These are phyloP conservation scores for Cutaneotrichosporon cavernicola DNA, from an alignment of 1,284 basidiomycete genomes.

Conservation along the genomic window DNA sequence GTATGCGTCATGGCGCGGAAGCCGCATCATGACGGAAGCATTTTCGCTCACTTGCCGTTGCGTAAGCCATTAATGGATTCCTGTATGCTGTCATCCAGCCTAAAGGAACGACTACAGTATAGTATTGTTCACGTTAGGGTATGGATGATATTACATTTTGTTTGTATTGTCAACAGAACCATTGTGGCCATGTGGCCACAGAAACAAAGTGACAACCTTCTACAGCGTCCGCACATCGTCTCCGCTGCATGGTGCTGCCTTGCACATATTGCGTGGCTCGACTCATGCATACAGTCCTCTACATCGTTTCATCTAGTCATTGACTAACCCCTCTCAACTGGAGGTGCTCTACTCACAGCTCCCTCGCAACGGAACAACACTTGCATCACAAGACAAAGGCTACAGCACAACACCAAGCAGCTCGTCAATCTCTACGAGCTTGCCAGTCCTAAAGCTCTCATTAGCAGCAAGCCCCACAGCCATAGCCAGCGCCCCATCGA, in stretches of 20 bases:
- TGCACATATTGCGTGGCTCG: too few relatives aligned
- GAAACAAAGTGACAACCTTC: too few relatives aligned
- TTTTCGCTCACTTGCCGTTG: not conserved
- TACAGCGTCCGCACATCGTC: too few relatives aligned
- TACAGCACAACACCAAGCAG: conserved; percentile 40
- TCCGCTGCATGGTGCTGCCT: too few relatives aligned
- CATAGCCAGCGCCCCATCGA: conserved; percentile 59
- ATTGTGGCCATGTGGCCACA: too few relatives aligned
- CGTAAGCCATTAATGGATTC: not conserved
- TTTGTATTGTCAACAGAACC: too few relatives aligned
- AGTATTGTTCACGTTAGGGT: too few relatives aligned
- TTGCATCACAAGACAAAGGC: not conserved
- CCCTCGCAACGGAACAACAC: not conserved
- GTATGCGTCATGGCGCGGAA: not conserved
- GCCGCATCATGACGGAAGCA: not conserved
- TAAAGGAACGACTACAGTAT: too few relatives aligned
- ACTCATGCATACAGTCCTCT: too few relatives aligned
- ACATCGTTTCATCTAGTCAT: too few relatives aligned
- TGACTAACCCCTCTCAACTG: not conserved
- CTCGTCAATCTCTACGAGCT: conserved; percentile 54
- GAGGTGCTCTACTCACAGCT: not conserved
- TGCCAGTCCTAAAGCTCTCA: conserved; percentile 58
- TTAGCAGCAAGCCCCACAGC: conserved; percentile 60
- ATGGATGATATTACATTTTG: too few relatives aligned
- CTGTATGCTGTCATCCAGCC: not conserved